A percentile compares a stretch with the other conserved stretches of the same genome.
These are phyloP conservation scores for Cyclostephanos tholiformis DNA, from an alignment of 108 stramenopile species.

Conservation along the genomic window DNA sequence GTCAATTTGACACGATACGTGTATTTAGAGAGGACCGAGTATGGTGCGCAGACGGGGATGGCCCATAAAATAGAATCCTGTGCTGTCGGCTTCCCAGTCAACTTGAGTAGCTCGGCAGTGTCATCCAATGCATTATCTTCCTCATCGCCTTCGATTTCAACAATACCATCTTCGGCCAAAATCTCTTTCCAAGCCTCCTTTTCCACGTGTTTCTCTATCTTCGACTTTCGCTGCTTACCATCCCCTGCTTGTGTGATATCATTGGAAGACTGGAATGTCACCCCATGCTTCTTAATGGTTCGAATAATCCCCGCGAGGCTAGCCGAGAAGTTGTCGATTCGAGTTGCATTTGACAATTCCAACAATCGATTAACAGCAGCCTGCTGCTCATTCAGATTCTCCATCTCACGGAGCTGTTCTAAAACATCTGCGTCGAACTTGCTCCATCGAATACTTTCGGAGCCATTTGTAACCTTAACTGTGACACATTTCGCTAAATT, in stretches of 20 bases:
- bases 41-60: conserved; percentile 94
- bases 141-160: conserved; percentile 62
- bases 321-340: conserved; percentile 83
- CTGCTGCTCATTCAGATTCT: conserved; percentile 54
- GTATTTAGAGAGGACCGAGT: conserved; percentile 84
- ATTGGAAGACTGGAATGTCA: conserved; percentile 16
- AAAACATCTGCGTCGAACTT: conserved; percentile 87
- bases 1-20: conserved; percentile 88
- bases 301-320: conserved; percentile 87
- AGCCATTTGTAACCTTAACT: conserved; percentile 44
- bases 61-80: conserved; percentile 89
- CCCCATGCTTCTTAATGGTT: conserved; percentile 74
- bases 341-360: conserved; percentile 55
- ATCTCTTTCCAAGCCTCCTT: conserved; percentile 76
- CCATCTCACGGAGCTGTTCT: conserved; percentile 68
- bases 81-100: conserved; percentile 82
- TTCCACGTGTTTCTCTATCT: conserved; percentile 75
- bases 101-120: conserved; percentile 70
- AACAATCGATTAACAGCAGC: conserved; percentile 72
- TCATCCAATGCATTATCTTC: conserved; percentile 70
- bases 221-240: conserved; percentile 68
- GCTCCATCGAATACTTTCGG: conserved; percentile 75
- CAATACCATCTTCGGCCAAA: conserved; percentile 77
- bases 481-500: conserved; percentile 69
- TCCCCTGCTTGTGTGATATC: conserved; percentile 10